Evolutionary conservation across 805 yeast genomes (phyloP), one percentile per base, ranked within the genome.

Genomic region (Ogataea paraovalis): DNA sequence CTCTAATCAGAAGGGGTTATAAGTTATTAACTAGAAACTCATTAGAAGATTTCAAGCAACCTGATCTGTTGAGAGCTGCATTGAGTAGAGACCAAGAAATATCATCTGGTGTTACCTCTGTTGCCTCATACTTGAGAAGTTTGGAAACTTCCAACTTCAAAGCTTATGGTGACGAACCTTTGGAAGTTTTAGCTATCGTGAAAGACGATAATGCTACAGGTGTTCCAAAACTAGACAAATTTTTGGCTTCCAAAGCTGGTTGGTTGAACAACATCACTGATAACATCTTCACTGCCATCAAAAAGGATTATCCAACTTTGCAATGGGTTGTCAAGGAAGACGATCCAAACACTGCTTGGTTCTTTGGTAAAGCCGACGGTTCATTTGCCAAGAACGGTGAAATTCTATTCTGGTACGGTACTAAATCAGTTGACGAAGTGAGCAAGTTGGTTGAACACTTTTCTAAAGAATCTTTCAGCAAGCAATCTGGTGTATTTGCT

Each of bases 231-330:
- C 71, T 94, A 52, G 96, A 88, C 66, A 89, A 87, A 70, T 89
- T 94, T 65, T 74, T 90, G 55, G 88, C 95, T 21, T 79, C 95
- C 20, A 84, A 86, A 65, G 78, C 85, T 46, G 98, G 98, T 41
- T 94, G 99, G 99, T 83, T 92, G 65, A 94, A 94, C 72, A 92
- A 92, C 55, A 97, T 94, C 46, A 86, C 96, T 49, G 99, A 94
- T 64, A 92, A 91, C 68, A 85, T 94, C 44, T 94, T 96, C 79
- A 78, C 76, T 45, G 82, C 95, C 14, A 76, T 94, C 58, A 81
- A 76, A 58, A 83, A 82, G 58, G 96, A 91, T 63, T 85, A 79
- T 67, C 58, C 75, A 30, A 67, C 83, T 6, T 74, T 94, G 59
- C 90, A 83, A 68, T 94, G 99, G 99, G 78, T 82, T 42, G 92